Evolutionary conservation across 768 basidiomycete species (phyloP).

Genomic region (Mycena venus): DNA sequence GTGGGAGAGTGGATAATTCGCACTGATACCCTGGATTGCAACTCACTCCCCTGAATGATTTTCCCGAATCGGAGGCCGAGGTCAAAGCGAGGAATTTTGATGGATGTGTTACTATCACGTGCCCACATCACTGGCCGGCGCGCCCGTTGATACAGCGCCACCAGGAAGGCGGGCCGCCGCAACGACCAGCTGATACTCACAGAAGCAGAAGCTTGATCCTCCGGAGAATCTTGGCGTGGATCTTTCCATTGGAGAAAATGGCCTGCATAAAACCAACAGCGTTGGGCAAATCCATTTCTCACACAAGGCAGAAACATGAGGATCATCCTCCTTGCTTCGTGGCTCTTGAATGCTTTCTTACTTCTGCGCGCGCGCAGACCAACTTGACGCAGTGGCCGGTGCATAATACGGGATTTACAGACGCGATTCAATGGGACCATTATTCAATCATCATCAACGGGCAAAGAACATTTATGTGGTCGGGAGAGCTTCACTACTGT

Average conservation of each 20-base stretch:
- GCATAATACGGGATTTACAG: conserved; percentile 21
- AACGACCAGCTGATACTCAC: neutral
- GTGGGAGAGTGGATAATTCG: too few relatives aligned
- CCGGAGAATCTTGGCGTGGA: neutral
- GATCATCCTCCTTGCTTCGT: neutral
- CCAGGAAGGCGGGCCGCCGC: neutral
- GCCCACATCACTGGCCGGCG: neutral
- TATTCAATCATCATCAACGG: conserved; percentile 64
- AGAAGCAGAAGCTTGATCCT: neutral
- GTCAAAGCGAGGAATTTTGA: neutral
- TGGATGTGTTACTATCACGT: neutral
- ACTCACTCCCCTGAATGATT: too few relatives aligned
- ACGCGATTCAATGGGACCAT: conserved; percentile 50
- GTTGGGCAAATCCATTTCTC: neutral
- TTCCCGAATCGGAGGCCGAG: neutral
- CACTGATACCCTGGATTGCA: too few relatives aligned
- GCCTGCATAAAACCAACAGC: neutral
- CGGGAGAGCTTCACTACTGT: conserved; percentile 36
- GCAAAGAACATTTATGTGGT: conserved; percentile 66
- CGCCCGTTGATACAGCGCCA: neutral
- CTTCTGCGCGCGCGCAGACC: neutral
- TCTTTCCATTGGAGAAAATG: too few relatives aligned
- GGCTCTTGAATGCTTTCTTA: neutral
- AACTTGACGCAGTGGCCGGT: conserved; percentile 25
- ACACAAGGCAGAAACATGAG: neutral